Percentiles rank a stretch among this genome's conserved stretches.
These are phyloP conservation scores for Talaromyces nanjingensis DNA, from an alignment of 495 filamentous ascomycete species.

Conservation along the genomic window DNA sequence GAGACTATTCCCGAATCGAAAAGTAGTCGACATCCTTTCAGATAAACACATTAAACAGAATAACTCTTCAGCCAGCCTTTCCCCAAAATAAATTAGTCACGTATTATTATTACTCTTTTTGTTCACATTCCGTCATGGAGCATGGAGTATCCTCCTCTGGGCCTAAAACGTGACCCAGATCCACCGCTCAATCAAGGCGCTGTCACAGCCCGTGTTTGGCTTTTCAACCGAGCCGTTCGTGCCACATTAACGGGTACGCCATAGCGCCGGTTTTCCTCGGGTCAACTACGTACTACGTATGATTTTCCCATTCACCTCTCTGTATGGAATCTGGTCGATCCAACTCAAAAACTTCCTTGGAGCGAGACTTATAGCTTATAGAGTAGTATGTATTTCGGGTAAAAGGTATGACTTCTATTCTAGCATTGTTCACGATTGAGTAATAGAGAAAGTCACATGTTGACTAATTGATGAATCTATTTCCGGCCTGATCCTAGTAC, in stretches of 20 bases:
- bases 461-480: not conserved
- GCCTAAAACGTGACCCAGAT: not conserved
- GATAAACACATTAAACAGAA: not conserved
- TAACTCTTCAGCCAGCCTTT: not conserved
- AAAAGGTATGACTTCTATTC: not conserved
- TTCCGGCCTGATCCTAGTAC: not conserved
- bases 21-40: not conserved
- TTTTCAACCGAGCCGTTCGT: conserved; percentile 1
- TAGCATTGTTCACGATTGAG: not conserved
- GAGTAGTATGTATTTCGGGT: not conserved
- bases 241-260: conserved; percentile 1
- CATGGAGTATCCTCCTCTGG: not conserved
- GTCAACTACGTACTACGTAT: not conserved
- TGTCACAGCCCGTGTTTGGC: not conserved
- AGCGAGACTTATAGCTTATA: not conserved
- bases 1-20: not conserved
- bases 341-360: not conserved
- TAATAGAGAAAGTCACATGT: not conserved
- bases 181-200: not conserved
- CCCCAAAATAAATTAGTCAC: not conserved
- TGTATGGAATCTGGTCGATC: not conserved
- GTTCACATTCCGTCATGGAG: not conserved
- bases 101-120: not conserved
- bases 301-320: not conserved
- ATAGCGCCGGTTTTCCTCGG: not conserved